phyloP scores from a whole-genome alignment of 345 rosid species.

The Clarkia xantiana region DNA sequence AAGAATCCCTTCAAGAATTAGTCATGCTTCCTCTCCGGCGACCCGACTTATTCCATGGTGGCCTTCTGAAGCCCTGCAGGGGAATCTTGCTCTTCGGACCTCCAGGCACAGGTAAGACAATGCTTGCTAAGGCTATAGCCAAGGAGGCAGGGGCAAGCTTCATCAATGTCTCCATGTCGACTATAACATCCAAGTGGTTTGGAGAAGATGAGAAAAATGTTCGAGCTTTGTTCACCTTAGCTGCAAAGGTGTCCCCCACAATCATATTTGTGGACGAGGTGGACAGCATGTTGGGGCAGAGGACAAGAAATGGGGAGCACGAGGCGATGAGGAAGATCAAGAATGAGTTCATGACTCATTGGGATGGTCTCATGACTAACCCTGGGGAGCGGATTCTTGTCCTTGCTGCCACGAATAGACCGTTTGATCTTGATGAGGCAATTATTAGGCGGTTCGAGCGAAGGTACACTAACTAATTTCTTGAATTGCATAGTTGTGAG shows the following conservation, averaged over 20 bases:
- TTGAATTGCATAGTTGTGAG: not conserved
- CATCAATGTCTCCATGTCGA: constrained; percentile 91
- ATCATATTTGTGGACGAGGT: constrained; percentile 93
- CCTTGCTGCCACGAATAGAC: constrained; percentile 94
- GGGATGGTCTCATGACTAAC: constrained; percentile 83
- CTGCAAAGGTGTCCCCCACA: constrained; percentile 83
- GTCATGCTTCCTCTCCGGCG: constrained; percentile 93
- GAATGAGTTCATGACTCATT: constrained; percentile 33
- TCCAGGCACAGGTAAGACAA: constrained; percentile 95
- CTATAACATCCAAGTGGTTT: constrained; percentile 93
- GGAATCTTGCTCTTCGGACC: constrained; percentile 98
- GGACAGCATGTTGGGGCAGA: constrained; percentile 95
- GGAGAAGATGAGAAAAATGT: constrained; percentile 98
- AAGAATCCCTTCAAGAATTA: constrained; percentile 87
- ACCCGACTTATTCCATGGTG: constrained; percentile 82
- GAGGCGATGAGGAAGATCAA: constrained; percentile 47
- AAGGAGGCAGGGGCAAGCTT: constrained; percentile 94
- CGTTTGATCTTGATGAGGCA: constrained; percentile 93
- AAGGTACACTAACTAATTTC: constrained; percentile 36
- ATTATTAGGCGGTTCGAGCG: constrained; percentile 87
- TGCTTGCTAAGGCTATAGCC: constrained; percentile 96
- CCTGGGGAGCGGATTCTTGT: constrained; percentile 74
- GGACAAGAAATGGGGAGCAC: constrained; percentile 86
- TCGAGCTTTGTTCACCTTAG: constrained; percentile 78
- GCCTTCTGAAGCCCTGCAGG: constrained; percentile 79